Percentiles rank a stretch among this genome's conserved stretches.
Evolutionary conservation across 2,329 filamentous ascomycete species (phyloP).

Genomic region (Calycina herbarum): DNA sequence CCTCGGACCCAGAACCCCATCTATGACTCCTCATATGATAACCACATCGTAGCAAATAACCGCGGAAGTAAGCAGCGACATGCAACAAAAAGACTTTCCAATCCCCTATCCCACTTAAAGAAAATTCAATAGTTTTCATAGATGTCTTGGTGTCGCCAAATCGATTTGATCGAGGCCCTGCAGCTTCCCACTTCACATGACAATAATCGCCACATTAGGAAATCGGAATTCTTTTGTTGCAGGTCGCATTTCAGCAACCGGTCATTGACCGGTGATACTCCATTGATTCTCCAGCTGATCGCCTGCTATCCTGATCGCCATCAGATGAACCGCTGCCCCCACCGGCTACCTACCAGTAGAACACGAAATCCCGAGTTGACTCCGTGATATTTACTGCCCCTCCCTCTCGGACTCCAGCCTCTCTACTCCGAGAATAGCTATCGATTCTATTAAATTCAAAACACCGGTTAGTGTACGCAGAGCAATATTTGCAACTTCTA

Average conservation of each 20-base stretch:
- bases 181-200: too few relatives aligned
- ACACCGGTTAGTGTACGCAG: too few relatives aligned
- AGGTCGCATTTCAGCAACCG: not conserved
- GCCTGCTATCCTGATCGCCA: not conserved
- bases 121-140: too few relatives aligned
- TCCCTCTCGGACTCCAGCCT: too few relatives aligned
- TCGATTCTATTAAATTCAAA: too few relatives aligned
- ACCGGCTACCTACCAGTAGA: too few relatives aligned
- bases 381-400: too few relatives aligned
- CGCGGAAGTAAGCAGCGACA: not conserved
- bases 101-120: too few relatives aligned
- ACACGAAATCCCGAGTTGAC: too few relatives aligned
- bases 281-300: not conserved
- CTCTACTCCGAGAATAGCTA: too few relatives aligned
- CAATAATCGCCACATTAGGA: not conserved
- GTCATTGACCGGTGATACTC: constrained; percentile 2
- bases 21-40: not conserved
- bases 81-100: not conserved
- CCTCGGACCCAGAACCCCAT: not conserved
- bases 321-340: not conserved
- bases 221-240: not conserved
- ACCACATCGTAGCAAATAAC: not conserved
- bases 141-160: too few relatives aligned
- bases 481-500: too few relatives aligned
- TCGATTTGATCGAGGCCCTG: not conserved